Percentiles rank a stretch among this genome's conserved stretches.
phyloP scores from a whole-genome alignment of 306 rosid genomes.

The Malus orientalis region DNA sequence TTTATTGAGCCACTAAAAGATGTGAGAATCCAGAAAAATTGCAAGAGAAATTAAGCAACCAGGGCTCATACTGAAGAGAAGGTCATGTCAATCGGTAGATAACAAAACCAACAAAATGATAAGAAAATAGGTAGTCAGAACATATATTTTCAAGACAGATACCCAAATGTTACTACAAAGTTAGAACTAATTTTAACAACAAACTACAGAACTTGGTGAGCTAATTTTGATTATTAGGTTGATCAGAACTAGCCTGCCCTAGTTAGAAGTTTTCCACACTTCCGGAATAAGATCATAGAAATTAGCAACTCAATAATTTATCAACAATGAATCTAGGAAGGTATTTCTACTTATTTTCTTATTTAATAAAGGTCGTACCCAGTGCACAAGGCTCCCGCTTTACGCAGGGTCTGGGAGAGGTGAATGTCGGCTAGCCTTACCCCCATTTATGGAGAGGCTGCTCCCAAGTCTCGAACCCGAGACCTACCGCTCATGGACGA shows the following conservation, averaged over 20 bases:
- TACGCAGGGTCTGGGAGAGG: too few relatives aligned
- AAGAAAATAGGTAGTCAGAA: background rate
- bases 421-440: too few relatives aligned
- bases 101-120: background rate
- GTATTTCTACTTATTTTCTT: background rate
- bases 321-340: slow-evolving; percentile 57
- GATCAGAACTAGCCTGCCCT: background rate
- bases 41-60: background rate
- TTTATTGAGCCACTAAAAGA: background rate
- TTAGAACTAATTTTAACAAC: background rate
- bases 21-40: background rate
- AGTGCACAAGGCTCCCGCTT: too few relatives aligned
- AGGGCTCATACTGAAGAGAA: background rate
- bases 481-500: too few relatives aligned
- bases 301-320: slow-evolving; percentile 44
- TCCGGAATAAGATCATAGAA: background rate
- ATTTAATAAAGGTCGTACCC: slow-evolving; percentile 49
- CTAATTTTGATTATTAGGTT: background rate
- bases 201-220: background rate
- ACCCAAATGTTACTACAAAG: background rate
- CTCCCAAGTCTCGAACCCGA: too few relatives aligned
- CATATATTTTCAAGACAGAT: background rate
- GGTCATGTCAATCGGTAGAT: background rate
- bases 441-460: too few relatives aligned
- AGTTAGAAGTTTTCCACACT: background rate